Evolutionary conservation across 2,329 filamentous ascomycete genomes (phyloP), one percentile per base, ranked within the genome.

Genomic region (Cytospora piceae): DNA sequence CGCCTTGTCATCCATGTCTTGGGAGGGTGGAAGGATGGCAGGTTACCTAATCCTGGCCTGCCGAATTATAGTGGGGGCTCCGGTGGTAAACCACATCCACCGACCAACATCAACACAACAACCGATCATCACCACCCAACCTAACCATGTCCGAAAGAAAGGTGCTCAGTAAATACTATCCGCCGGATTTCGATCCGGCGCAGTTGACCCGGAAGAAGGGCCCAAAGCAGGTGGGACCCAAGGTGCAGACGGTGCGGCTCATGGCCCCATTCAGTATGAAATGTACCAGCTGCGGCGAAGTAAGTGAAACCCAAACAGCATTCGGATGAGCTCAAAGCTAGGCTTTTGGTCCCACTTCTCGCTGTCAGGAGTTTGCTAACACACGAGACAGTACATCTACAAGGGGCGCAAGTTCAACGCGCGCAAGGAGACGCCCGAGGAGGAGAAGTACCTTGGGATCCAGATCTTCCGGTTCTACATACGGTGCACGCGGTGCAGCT

Each of bases 361-460:
- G 27, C 27, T 29, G 5, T 29, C 27, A 5, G 27, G 5, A 29
- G 27, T 5, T 5, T 29, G 27, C 27, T 29, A 29, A 29, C 27
- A 96, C 78, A 42, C 2, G 5, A 20, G 6, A 17, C 7, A 24
- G 15, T 97, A 90, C 80, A 95, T 96, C 74, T 69, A 96, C 83
- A 92, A 93, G 72, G 94, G 94, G 0, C 87, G 94, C 67, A 98
- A 97, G 74, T 98, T 98, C 84, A 98, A 98, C 79, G 90, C 93
- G 3, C 86, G 92, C 42, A 99, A 99, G 74, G 93, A 97, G 74
- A 97, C 91, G 0, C 93, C 92, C 0, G 88, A 87, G 0, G 91
- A 95, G 24, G 91, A 97, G 73, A 91, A 90, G 71, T 99, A 99
- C 80, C 87, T 97, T 56, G 86, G 86, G 58, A 96, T 98, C 68